phyloP scores from a whole-genome alignment of 768 basidiomycete species.

The Pisolithus marmoratus region DNA sequence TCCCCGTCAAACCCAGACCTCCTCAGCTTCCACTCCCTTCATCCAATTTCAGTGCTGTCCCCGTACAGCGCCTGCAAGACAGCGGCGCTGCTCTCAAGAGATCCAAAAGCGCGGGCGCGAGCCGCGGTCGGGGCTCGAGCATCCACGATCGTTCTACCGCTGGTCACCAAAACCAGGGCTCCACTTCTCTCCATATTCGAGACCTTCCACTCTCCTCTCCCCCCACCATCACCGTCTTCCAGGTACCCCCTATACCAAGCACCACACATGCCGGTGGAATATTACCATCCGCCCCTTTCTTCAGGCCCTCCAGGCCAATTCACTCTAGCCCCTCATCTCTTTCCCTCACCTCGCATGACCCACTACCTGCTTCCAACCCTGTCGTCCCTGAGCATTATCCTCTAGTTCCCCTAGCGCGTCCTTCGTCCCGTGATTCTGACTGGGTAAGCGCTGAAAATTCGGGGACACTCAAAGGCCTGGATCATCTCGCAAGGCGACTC shows the following conservation, averaged over 20 bases:
- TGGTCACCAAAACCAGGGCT: conserved; percentile 13
- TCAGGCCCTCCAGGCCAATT: conserved; percentile 59
- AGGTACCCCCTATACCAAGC: conserved; percentile 13
- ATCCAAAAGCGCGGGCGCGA: conserved; percentile 8
- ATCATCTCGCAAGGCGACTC: conserved; percentile 31
- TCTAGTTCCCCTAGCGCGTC: conserved; percentile 35
- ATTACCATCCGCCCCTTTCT: conserved; percentile 75
- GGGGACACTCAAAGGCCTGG: conserved; percentile 19
- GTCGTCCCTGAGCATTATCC: conserved; percentile 29
- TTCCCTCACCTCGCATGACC: conserved; percentile 26
- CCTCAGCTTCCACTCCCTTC: conserved; percentile 11
- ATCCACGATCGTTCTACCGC: conserved; percentile 7
- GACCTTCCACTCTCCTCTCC: conserved; percentile 22
- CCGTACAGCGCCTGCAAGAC: conserved; percentile 11
- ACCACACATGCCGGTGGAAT: conserved; percentile 69
- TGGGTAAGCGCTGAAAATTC: conserved; percentile 20
- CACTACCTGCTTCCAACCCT: conserved; percentile 24
- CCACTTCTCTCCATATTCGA: conserved; percentile 7
- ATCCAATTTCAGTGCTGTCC: conserved; percentile 11
- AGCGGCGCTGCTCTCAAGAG: conserved; percentile 1
- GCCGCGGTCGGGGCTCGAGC: not conserved
- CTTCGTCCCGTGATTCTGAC: conserved; percentile 39
- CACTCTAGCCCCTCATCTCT: conserved; percentile 39
- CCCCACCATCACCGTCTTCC: conserved; percentile 22
- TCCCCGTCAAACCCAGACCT: conserved; percentile 6